phyloP scores from a whole-genome alignment of 2,329 filamentous ascomycete genomes.

The Aspergillus udagawae region DNA sequence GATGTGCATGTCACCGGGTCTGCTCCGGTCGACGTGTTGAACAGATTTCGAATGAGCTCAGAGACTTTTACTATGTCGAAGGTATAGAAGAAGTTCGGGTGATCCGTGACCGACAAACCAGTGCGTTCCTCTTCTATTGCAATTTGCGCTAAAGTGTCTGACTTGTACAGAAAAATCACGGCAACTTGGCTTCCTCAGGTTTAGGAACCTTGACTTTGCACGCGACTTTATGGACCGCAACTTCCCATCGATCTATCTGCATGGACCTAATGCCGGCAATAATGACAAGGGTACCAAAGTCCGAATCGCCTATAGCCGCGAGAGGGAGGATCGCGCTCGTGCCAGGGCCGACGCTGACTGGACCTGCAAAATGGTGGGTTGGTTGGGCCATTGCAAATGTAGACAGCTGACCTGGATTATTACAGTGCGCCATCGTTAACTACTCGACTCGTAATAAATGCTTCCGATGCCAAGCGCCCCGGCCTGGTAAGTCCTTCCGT shows the following conservation, averaged over 20 bases:
- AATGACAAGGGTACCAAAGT: slow-evolving; percentile 42
- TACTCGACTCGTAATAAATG: slow-evolving; percentile 54
- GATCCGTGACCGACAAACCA: slow-evolving; percentile 56
- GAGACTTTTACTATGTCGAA: slow-evolving; percentile 48
- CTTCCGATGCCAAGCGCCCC: slow-evolving; percentile 55
- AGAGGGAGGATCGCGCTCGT: slow-evolving; percentile 48
- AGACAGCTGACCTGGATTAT: slow-evolving; percentile 2
- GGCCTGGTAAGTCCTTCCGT: slow-evolving; percentile 45
- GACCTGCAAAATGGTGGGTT: slow-evolving; percentile 51
- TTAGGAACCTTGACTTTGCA: slow-evolving; percentile 47
- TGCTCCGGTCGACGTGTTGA: slow-evolving; percentile 31
- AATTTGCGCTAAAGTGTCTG: slow-evolving; percentile 3
- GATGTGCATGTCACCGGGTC: slow-evolving; percentile 33
- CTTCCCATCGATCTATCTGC: slow-evolving; percentile 48
- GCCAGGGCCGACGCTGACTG: slow-evolving; percentile 52
- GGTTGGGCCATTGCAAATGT: not conserved
- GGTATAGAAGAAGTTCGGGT: slow-evolving; percentile 55
- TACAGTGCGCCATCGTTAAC: slow-evolving; percentile 54
- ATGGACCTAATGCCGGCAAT: slow-evolving; percentile 40
- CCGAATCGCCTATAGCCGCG: slow-evolving; percentile 52
- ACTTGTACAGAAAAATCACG: slow-evolving; percentile 47
- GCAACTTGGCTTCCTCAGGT: slow-evolving; percentile 55
- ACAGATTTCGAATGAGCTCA: slow-evolving; percentile 56
- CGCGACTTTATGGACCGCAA: slow-evolving; percentile 52
- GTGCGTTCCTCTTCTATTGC: slow-evolving; percentile 31